These are phyloP conservation scores for Fusarium sp. DNA, from an alignment of 2,329 filamentous ascomycete genomes.

Conservation along the genomic window DNA sequence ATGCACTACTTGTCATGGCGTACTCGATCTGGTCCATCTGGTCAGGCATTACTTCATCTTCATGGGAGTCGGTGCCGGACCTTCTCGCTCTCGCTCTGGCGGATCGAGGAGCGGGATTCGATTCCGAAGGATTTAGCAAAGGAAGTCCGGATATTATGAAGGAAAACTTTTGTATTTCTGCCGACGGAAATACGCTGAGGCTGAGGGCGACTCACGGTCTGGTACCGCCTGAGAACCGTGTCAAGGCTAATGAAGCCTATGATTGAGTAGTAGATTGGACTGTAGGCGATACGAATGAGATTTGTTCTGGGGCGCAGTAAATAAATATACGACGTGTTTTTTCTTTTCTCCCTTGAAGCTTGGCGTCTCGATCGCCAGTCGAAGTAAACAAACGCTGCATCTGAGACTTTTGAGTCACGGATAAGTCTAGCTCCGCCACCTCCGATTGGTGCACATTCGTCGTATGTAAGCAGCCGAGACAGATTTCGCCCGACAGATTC, in stretches of 20 bases:
- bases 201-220: neutral
- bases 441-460: neutral
- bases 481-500: neutral
- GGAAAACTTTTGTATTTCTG: conserved; percentile 8
- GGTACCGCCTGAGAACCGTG: neutral
- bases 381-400: neutral
- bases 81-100: conserved; percentile 7
- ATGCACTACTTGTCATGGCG: neutral
- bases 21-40: conserved; percentile 12
- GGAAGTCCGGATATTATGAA: neutral
- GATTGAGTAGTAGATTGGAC: neutral
- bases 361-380: neutral
- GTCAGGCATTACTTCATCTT: conserved; percentile 11
- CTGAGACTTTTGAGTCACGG: neutral
- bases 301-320: neutral
- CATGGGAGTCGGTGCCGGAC: conserved; percentile 16
- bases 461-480: neutral
- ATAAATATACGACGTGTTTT: neutral
- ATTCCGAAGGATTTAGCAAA: fast-evolving
- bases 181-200: neutral
- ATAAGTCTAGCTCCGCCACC: neutral
- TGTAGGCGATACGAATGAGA: fast-evolving
- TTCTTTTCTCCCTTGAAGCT: neutral
- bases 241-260: neutral
- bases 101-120: neutral